Base-by-base conservation (phyloP, 768 basidiomycete genomes). In the Tulasnella sp. region DNA sequence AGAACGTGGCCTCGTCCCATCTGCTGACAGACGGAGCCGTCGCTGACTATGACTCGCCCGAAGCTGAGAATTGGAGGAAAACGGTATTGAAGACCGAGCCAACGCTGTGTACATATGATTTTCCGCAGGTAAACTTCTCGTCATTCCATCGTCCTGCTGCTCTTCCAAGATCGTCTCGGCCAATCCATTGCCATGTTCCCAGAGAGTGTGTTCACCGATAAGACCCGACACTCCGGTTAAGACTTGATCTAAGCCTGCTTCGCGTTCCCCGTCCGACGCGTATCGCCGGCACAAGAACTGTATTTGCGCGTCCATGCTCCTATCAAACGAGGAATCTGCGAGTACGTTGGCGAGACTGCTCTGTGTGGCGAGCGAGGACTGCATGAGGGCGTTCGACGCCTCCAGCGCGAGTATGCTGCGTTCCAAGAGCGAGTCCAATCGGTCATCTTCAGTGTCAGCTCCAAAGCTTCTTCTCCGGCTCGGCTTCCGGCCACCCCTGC, bases 361-460 rank as follows among this genome's bases (percentile, higher is more conserved):
- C 62, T 85, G 83, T 0, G 87, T 83, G 42, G 82, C 78, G 65
- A 89, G 83, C 21, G 85, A 84, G 11, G 80, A 82, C 66, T 87
- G 83, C 48, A 92, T 73, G 10, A 91, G 73, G 2, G 81, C 77
- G 60, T 91, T 91, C 3, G 88, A 91, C 76, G 89, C 82, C 68
- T 91, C 89, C 8, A 92, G 75, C 0, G 88, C 88, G 70, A 88
- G 82, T 12, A 91, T 85, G 63, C 86, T 88, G 62, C 88, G 81
- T 60, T 81, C 85, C 1, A 91, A 76, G 15, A 91, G 73, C n/a
- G 83, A 77, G 69, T 91, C 89, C 17, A 66, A n/a, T 24, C 29
- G n/a, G n/a, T 48, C 46, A 5, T 50, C 31, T 2, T 24, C 30
- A 11, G 27, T 30, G 5, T 27, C 24, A n/a, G n/a, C n/a, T n/a